These are phyloP conservation scores for Azolla pinnata DNA, from an alignment of 75 land plant species.

Conservation along the genomic window DNA sequence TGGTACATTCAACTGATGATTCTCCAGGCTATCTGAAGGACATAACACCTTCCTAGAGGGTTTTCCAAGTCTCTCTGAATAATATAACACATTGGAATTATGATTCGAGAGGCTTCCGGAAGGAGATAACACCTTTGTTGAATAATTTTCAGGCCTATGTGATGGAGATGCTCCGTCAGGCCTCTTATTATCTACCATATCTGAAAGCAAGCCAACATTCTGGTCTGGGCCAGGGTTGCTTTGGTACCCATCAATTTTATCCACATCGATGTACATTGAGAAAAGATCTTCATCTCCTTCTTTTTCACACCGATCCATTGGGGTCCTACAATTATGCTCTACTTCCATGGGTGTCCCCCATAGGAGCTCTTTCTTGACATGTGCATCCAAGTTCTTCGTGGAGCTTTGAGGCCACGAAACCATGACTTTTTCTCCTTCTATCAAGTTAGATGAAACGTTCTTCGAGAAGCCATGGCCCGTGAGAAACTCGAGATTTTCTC, in stretches of 20 bases:
- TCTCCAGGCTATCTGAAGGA: too few relatives aligned
- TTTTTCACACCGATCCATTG: slow-evolving; percentile 27
- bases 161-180: too few relatives aligned
- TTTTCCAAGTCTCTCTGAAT: too few relatives aligned
- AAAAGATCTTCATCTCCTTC: slow-evolving; percentile 50
- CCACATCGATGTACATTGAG: slow-evolving; percentile 62
- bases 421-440: slow-evolving; percentile 7
- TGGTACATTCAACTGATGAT: too few relatives aligned
- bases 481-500: slow-evolving; percentile 12
- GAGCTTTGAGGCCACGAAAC: slow-evolving; percentile 10
- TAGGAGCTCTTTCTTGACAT: slow-evolving; percentile 23
- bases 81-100: too few relatives aligned
- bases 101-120: too few relatives aligned
- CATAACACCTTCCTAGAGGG: too few relatives aligned
- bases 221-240: slow-evolving; percentile 31
- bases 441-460: slow-evolving; percentile 7
- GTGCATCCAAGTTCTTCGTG: slow-evolving; percentile 15
- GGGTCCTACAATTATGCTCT: slow-evolving; percentile 6
- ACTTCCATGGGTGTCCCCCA: slow-evolving; percentile 7
- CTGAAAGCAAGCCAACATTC: slow-evolving; percentile 14
- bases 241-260: slow-evolving; percentile 37
- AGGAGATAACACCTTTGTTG: too few relatives aligned
- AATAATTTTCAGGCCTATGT: too few relatives aligned
- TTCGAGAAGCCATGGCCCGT: slow-evolving; percentile 12
- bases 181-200: too few relatives aligned